Percentiles rank a stretch among this genome's conserved stretches.
Conservation (phyloP, 2,329 filamentous ascomycete species). For the Cordyceps pruinosa region DNA sequence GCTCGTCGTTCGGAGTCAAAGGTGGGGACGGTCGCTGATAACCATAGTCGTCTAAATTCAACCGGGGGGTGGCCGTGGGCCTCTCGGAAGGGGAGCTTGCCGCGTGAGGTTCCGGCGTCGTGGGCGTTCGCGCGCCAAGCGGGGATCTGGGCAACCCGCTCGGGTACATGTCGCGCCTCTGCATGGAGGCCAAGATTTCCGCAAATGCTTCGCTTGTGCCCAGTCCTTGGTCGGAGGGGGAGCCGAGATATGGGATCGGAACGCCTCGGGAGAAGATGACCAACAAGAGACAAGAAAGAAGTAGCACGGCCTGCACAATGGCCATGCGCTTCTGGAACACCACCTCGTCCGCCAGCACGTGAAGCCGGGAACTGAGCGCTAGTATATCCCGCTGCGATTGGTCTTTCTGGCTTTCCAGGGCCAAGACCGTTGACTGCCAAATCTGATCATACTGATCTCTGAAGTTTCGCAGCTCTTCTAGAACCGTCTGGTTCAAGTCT, state of each 20-base stretch:
- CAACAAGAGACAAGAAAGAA: constrained; percentile 78
- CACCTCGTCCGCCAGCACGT: constrained; percentile 88
- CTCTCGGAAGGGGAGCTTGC: neutral
- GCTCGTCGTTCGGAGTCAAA: constrained; percentile 6
- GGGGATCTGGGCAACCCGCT: neutral
- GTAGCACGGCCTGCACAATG: constrained; percentile 80
- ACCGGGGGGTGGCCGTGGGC: neutral
- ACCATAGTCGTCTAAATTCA: constrained; percentile 5
- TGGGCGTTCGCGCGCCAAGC: neutral
- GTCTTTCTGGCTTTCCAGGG: constrained; percentile 81
- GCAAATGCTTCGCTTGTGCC: constrained; percentile 17
- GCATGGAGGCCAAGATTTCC: constrained; percentile 16
- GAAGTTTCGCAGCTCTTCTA: constrained; percentile 70
- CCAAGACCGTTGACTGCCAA: constrained; percentile 91
- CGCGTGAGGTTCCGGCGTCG: neutral
- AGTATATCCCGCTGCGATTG: constrained; percentile 77
- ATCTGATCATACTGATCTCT: constrained; percentile 89
- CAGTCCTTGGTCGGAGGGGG: constrained; percentile 23
- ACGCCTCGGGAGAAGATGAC: constrained; percentile 68
- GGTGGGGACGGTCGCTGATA: constrained; percentile 13
- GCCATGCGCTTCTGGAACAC: constrained; percentile 84
- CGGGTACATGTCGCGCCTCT: constrained; percentile 11
- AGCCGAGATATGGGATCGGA: constrained; percentile 27
- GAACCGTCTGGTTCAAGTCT: constrained; percentile 78
- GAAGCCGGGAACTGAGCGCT: constrained; percentile 72